Evolutionary conservation across 352 stramenopile species (phyloP).

Genomic region (Pythium sukuiense): DNA sequence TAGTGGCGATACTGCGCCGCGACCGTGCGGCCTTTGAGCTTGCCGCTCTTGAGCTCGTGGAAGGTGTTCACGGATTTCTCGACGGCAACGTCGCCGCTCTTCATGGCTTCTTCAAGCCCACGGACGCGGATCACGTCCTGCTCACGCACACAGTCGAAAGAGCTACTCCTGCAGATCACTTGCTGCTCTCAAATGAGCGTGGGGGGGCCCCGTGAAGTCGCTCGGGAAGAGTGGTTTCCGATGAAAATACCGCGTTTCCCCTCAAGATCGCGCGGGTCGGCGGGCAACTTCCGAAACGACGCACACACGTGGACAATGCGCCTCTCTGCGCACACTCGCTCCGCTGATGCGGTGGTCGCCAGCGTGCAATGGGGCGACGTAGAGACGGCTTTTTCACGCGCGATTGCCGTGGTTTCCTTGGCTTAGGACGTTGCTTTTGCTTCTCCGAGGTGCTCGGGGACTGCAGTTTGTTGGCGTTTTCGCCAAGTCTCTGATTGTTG

Average conservation of each 20-base stretch:
- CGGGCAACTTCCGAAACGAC: neutral
- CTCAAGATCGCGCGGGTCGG: neutral
- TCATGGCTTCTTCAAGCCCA: slow-evolving; percentile 15
- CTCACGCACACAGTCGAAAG: neutral
- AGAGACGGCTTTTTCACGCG: neutral
- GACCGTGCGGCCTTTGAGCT: slow-evolving; percentile 13
- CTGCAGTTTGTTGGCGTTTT: slow-evolving; percentile 20
- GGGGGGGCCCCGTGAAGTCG: neutral
- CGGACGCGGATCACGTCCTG: neutral
- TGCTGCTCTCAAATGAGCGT: neutral
- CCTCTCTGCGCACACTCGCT: neutral
- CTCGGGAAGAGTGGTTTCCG: neutral
- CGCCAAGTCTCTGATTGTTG: slow-evolving; percentile 17
- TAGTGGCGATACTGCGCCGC: slow-evolving; percentile 8
- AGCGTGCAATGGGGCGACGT: slow-evolving; percentile 1
- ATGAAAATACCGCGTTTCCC: neutral
- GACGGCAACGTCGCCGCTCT: slow-evolving; percentile 43
- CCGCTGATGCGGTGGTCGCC: neutral
- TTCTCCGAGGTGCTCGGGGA: slow-evolving; percentile 6
- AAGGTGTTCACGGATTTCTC: slow-evolving; percentile 36
- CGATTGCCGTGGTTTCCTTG: slow-evolving; percentile 4
- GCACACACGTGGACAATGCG: neutral
- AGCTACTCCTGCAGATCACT: neutral
- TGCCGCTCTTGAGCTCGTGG: slow-evolving; percentile 21
- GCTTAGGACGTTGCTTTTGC: slow-evolving; percentile 5